A percentile compares a stretch with the other conserved stretches of the same genome.
Evolutionary conservation across 2,329 filamentous ascomycete genomes (phyloP).

Genomic region (Dryadomyces sulphureus): DNA sequence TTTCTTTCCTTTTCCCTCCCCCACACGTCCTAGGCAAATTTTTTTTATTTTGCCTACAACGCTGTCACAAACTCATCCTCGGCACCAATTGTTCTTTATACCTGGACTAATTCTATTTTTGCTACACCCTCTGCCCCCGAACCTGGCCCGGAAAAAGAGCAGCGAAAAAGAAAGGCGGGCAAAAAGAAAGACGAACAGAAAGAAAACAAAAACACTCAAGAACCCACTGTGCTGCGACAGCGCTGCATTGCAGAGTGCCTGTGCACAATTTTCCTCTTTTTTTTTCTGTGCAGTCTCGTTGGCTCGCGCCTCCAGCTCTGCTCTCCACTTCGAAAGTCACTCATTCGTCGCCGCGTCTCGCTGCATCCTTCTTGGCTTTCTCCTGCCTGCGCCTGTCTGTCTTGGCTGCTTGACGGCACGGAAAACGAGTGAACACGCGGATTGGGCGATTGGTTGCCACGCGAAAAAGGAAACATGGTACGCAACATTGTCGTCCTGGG

Average conservation of each 20-base stretch:
- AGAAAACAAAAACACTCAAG: neutral
- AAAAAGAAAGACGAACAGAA: neutral
- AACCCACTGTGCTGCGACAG: neutral
- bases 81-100: too few relatives aligned
- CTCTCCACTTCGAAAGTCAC: neutral
- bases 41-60: neutral
- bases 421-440: too few relatives aligned
- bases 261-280: neutral
- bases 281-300: neutral
- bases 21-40: too few relatives aligned
- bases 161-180: neutral
- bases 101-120: neutral
- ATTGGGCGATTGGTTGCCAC: neutral
- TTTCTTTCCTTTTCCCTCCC: too few relatives aligned
- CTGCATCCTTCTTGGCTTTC: neutral
- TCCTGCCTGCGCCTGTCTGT: neutral
- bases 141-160: neutral
- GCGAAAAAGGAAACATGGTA: conserved; percentile 48
- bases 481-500: conserved; percentile 90
- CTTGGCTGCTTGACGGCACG: neutral
- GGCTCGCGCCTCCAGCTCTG: neutral
- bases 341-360: neutral
- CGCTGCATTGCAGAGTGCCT: neutral
- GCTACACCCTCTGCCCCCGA: neutral
- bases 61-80: too few relatives aligned